Base-by-base conservation (phyloP, 177 flowering plant genomes). In the Vitis hybrid region DNA sequence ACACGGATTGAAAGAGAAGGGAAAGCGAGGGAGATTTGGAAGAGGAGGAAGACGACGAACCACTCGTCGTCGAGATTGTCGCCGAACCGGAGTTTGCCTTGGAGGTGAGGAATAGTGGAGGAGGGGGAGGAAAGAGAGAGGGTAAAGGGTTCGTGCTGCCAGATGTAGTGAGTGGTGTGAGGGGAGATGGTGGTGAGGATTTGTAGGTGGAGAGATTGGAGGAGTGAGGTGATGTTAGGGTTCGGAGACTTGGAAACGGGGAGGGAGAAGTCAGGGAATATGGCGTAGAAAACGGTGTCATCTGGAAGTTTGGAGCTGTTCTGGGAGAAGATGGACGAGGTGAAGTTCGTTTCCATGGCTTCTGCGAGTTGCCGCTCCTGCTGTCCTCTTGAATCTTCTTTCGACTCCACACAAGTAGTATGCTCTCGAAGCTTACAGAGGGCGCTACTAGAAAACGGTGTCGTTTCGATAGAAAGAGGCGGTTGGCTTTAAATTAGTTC, bases 31-130 rank as follows among this genome's bases (percentile, higher is more conserved):
- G 93, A 79, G 35, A 86, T 75, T 32, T 84, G 76, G 67, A 88
- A 87, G 66, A 92, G 87, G 18, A 91, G 84, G 73, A 78, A 91
- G 53, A 90, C 97, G 18, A 83, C 70, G 83, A 94, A 94, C 98
- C 98, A 94, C 66, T 94, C 97, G 74, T 94, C 97, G 24, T 92
- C 94, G 13, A 94, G 84, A 72, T 86, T 87, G 80, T 92, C 97
- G 9, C 95, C 97, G 78, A 74, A 91, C 7, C 86, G 82, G 66
- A 88, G 82, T 65, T 82, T 77, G 35, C 97, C 97, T 59, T 77
- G 87, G 77, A 90, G 86, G 79, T 87, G 94, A 11, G 96, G 88
- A 35, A 74, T 58, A 27, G 46, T 8, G 46, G 46, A 41, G 46
- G 53, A 13, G 71, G 66, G 20, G 58, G 79, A 41, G 57, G 91